Evolutionary conservation across 495 filamentous ascomycete genomes (phyloP), one percentile per base, ranked within the genome.

Genomic region (Aspergillus bridgeri): DNA sequence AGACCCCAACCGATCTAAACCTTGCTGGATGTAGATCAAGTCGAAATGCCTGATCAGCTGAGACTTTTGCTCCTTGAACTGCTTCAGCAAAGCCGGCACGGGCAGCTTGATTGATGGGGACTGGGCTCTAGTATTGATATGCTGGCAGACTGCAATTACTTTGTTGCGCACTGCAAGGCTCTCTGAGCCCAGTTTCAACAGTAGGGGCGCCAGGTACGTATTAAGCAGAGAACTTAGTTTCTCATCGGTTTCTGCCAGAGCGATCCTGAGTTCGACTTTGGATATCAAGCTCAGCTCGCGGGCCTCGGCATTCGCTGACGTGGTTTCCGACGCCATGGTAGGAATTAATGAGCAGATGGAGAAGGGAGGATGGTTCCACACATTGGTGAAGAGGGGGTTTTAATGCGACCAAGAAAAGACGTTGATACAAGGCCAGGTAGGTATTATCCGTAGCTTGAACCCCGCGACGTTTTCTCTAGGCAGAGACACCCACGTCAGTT

Each of bases 191-290:
- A 95, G 83, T 66, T 96, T 97, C 53, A 96, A 77, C 20, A 98
- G 76, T 33, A 98, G 66, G 1, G 93, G 86, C 3, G 89, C 72
- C n/a, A 98, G 75, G 60, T 92, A 96, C 11, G 81, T 86, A 58
- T 86, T 83, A 23, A 98, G 79, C 6, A 92, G 78, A 23, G 83
- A 69, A 65, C 91, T 84, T 5, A 98, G 80, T 71, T 91, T 93
- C 56, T 80, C 76, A 60, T 95, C 92, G n/a, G 89, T 83, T 57
- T 91, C 86, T 17, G 89, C 86, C 51, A 90, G 79, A n/a, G 94
- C 89, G 56, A 98, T 91, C 46, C 86, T 83, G 66, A 96, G 87
- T 69, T 96, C 91, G 49, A 97, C 89, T 65, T 95, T 96, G 63
- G 89, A 89, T 59, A 96, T 80, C 53, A 97, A 84, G 57, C 83